A percentile compares a stretch with the other conserved stretches of the same genome.
Evolutionary conservation across 768 basidiomycete genomes (phyloP).

Genomic region (Tylopilus sp.): DNA sequence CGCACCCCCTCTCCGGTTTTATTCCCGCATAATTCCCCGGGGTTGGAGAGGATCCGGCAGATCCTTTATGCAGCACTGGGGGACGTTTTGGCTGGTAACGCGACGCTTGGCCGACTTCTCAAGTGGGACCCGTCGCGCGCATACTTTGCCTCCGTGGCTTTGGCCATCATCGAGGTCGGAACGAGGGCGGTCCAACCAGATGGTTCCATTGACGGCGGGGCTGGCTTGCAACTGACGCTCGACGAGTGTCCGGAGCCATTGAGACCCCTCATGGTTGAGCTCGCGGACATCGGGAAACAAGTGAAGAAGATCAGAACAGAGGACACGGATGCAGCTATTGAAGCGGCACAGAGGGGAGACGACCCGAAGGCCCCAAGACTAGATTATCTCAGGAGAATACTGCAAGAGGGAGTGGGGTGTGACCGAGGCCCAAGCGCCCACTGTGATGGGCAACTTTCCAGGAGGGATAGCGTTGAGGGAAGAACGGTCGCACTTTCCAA

Average conservation of each 20-base stretch:
- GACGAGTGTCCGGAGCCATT: conserved; percentile 59
- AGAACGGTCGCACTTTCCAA: conserved; percentile 71
- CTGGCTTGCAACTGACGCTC: conserved; percentile 54
- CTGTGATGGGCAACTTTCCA: conserved; percentile 25
- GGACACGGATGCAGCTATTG: conserved; percentile 55
- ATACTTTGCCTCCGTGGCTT: conserved; percentile 73
- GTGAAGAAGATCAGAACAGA: conserved; percentile 48
- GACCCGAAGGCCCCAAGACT: conserved; percentile 43
- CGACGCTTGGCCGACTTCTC: conserved; percentile 54
- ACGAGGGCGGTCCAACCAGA: conserved; percentile 44
- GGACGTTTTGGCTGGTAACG: conserved; percentile 57
- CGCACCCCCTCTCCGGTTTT: conserved; percentile 50
- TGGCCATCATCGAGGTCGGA: conserved; percentile 70
- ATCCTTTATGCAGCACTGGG: conserved; percentile 81
- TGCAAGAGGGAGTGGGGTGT: conserved; percentile 58
- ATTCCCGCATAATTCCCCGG: conserved; percentile 37
- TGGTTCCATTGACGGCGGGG: conserved; percentile 46
- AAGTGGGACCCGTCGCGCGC: conserved; percentile 64
- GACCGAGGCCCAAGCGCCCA: conserved; percentile 6
- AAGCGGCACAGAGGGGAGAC: conserved; percentile 29
- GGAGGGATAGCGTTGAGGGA: conserved; percentile 55
- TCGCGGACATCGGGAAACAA: conserved; percentile 50
- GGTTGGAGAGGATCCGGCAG: conserved; percentile 79
- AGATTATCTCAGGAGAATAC: conserved; percentile 54
- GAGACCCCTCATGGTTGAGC: conserved; percentile 67